Conservation (phyloP, 345 rosid species). For the Adansonia digitata region DNA sequence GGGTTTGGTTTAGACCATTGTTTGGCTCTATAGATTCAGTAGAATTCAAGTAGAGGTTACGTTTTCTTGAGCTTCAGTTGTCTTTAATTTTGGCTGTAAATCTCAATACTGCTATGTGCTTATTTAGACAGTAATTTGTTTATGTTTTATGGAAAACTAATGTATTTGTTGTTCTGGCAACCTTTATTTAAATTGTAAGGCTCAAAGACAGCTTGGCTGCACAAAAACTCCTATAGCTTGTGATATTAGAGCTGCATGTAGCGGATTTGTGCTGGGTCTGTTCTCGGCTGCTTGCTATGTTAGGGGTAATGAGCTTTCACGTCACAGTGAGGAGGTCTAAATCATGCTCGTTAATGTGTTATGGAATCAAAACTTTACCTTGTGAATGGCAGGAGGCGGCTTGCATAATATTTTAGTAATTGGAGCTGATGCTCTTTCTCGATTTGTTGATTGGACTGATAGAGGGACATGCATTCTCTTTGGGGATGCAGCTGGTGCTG, state of each 20-base stretch:
- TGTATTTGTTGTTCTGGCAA: neutral
- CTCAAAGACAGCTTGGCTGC: slow-evolving; percentile 90
- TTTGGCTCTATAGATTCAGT: too few relatives aligned
- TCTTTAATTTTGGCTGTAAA: too few relatives aligned
- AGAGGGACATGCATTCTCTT: slow-evolving; percentile 87
- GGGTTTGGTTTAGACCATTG: too few relatives aligned
- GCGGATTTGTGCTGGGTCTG: slow-evolving; percentile 88
- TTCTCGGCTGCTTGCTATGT: slow-evolving; percentile 95
- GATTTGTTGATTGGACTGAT: slow-evolving; percentile 92
- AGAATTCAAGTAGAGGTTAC: too few relatives aligned
- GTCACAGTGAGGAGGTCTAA: neutral
- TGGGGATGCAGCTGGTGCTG: slow-evolving; percentile 98
- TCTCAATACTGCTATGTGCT: neutral
- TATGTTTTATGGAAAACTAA: neutral
- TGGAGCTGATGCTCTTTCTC: slow-evolving; percentile 87
- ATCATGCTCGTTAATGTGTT: slow-evolving; percentile 6
- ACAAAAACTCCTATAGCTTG: slow-evolving; percentile 71
- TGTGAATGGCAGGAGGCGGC: slow-evolving; percentile 59
- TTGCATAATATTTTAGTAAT: slow-evolving; percentile 82
- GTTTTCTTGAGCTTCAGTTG: too few relatives aligned
- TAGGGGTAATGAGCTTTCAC: slow-evolving; percentile 52
- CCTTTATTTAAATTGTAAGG: slow-evolving; percentile 36
- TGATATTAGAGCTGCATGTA: slow-evolving; percentile 95
- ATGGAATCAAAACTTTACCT: slow-evolving; percentile 6
- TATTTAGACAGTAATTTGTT: neutral